Conservation (phyloP, 495 filamentous ascomycete species). For the Cryomyces minteri region DNA sequence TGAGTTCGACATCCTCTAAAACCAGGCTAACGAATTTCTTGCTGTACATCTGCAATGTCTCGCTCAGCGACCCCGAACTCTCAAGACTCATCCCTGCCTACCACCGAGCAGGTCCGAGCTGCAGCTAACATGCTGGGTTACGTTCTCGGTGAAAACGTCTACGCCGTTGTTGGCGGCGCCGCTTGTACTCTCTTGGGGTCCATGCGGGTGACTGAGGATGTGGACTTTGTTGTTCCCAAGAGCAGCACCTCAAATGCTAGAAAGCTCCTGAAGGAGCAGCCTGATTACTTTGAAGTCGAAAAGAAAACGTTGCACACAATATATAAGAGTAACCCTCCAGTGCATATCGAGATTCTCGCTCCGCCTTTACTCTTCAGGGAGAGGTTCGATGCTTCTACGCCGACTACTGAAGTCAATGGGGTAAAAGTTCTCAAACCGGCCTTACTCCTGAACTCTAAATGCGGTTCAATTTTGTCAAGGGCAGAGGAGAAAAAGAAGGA, state of each 20-base stretch:
- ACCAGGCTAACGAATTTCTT: background rate
- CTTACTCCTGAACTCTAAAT: constrained; percentile 5
- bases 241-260: background rate
- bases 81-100: background rate
- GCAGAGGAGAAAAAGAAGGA: background rate
- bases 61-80: background rate
- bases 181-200: constrained; percentile 4
- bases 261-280: background rate
- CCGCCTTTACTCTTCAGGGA: constrained; percentile 3
- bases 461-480: constrained; percentile 2
- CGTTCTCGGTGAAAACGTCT: background rate
- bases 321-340: constrained; percentile 1
- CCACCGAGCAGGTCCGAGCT: background rate
- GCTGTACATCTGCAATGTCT: background rate
- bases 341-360: constrained; percentile 5
- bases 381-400: constrained; percentile 2
- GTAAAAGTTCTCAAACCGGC: constrained; percentile 3
- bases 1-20: too few species aligned
- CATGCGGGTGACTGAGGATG: background rate
- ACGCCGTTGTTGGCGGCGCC: constrained; percentile 6
- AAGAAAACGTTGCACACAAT: constrained; percentile 3
- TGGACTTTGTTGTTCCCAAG: constrained; percentile 4
- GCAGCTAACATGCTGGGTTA: background rate
- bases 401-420: background rate
- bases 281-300: background rate